Conservation (phyloP, 345 rosid genomes). For the Hibiscus tridactylites region DNA sequence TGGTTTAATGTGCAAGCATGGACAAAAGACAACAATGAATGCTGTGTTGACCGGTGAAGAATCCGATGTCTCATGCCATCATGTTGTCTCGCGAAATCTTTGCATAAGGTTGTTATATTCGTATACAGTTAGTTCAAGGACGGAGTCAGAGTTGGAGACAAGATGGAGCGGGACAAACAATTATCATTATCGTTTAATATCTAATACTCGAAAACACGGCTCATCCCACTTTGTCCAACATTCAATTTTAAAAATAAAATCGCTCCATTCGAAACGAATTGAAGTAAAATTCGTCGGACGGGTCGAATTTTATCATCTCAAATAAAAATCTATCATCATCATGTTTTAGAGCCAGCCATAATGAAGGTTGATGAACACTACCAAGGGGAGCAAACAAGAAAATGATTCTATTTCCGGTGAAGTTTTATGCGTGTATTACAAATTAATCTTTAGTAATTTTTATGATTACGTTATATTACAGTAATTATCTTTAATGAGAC, state of each 20-base stretch:
- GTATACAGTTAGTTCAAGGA: too few species aligned
- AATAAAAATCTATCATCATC: not conserved
- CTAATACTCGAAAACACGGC: too few species aligned
- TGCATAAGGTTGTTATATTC: not conserved
- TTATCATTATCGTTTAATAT: too few species aligned
- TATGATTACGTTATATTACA: not conserved
- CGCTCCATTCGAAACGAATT: too few species aligned
- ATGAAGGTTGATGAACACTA: not conserved
- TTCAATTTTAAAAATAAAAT: too few species aligned
- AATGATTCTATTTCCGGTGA: not conserved
- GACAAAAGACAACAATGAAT: conserved; percentile 2
- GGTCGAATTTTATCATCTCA: too few species aligned
- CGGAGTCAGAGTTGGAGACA: too few species aligned
- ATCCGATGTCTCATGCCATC: conserved; percentile 6
- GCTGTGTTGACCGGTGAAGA: conserved; percentile 6
- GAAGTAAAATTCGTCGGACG: too few species aligned
- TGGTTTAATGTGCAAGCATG: not conserved
- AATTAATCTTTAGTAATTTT: not conserved
- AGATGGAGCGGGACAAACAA: too few species aligned
- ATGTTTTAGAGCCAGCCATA: not conserved
- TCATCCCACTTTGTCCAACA: too few species aligned
- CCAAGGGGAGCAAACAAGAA: not conserved
- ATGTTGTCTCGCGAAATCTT: conserved; percentile 8
- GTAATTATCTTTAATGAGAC: not conserved
- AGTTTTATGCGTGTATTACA: not conserved